Percentiles rank a stretch among this genome's conserved stretches.
Evolutionary conservation across 805 yeast genomes (phyloP).

Genomic region (Yamadazyma scolyti): DNA sequence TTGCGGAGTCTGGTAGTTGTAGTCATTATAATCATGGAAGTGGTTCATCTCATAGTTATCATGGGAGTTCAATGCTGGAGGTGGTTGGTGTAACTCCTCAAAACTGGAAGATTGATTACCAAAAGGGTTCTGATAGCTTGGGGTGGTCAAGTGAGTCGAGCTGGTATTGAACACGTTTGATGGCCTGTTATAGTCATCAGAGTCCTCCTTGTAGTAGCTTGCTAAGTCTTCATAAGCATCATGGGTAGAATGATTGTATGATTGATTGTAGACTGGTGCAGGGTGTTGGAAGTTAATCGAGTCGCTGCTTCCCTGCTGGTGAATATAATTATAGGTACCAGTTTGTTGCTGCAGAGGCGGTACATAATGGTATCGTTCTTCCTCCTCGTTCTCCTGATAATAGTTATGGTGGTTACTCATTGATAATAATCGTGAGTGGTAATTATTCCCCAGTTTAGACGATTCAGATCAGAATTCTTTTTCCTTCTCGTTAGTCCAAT

Average conservation of each 20-base stretch:
- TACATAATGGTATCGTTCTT: not conserved
- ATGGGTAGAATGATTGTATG: slow-evolving; percentile 5
- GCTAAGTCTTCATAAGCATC: slow-evolving; percentile 18
- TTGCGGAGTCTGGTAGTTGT: slow-evolving; percentile 7
- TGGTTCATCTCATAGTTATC: slow-evolving; percentile 19
- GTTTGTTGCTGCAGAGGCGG: slow-evolving; percentile 12
- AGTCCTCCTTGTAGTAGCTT: slow-evolving; percentile 18
- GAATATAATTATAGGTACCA: slow-evolving; percentile 16
- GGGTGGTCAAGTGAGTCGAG: slow-evolving; percentile 15
- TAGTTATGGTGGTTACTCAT: slow-evolving; percentile 7
- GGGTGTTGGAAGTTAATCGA: slow-evolving; percentile 28
- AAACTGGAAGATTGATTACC: slow-evolving; percentile 7
- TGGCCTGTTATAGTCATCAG: slow-evolving; percentile 18
- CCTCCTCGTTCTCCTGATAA: slow-evolving; percentile 2
- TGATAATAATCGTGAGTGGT: not conserved
- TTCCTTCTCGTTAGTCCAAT: slow-evolving; percentile 2
- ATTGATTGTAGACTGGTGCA: slow-evolving; percentile 17
- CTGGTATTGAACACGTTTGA: slow-evolving; percentile 23
- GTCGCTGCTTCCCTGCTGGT: slow-evolving; percentile 11
- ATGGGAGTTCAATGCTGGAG: slow-evolving; percentile 6
- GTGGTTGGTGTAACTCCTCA: slow-evolving; percentile 9
- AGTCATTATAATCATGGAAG: slow-evolving; percentile 16
- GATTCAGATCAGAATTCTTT: slow-evolving; percentile 4
- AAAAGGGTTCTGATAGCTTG: slow-evolving; percentile 13
- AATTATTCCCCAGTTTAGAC: not conserved